Conservation (phyloP, 2,329 filamentous ascomycete genomes). For the Hypoxylon sp. region DNA sequence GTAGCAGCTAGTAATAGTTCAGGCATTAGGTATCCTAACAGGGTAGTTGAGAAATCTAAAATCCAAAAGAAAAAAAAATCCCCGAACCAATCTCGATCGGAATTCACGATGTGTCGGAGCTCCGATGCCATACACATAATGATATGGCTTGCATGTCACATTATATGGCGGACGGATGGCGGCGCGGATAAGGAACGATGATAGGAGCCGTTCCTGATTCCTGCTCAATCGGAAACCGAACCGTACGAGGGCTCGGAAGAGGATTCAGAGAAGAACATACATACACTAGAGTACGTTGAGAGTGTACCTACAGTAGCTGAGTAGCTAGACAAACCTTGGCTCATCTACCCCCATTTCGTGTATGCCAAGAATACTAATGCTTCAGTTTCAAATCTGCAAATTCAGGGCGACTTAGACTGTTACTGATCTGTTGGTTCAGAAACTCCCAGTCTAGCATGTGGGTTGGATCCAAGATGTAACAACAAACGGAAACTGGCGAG, state of each 20-base stretch:
- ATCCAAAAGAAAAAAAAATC: not conserved
- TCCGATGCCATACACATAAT: constrained; percentile 27
- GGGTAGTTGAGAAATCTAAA: not conserved
- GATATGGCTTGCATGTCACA: constrained; percentile 36
- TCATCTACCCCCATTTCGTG: constrained; percentile 15
- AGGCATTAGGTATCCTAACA: not conserved
- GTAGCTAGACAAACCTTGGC: constrained; percentile 19
- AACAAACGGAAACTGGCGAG: constrained; percentile 13
- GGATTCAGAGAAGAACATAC: constrained; percentile 21
- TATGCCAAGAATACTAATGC: constrained; percentile 21
- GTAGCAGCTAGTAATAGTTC: constrained; percentile 23
- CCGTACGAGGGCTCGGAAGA: constrained; percentile 33
- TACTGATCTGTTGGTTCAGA: constrained; percentile 5
- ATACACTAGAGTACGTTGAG: no score
- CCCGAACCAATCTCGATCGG: constrained; percentile 5
- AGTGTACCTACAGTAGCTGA: no score
- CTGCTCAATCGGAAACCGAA: constrained; percentile 35
- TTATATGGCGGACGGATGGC: constrained; percentile 27
- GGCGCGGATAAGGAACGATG: constrained; percentile 28
- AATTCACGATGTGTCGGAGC: constrained; percentile 28
- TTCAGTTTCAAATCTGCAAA: constrained; percentile 19
- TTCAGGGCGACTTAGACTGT: constrained; percentile 5
- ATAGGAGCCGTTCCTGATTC: constrained; percentile 21
- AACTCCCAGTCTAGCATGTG: constrained; percentile 5
- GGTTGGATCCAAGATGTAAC: constrained; percentile 16